A percentile compares a stretch with the other conserved stretches of the same genome.
Conservation (phyloP, 305 asterid genomes). For the Fraxinus platypoda region DNA sequence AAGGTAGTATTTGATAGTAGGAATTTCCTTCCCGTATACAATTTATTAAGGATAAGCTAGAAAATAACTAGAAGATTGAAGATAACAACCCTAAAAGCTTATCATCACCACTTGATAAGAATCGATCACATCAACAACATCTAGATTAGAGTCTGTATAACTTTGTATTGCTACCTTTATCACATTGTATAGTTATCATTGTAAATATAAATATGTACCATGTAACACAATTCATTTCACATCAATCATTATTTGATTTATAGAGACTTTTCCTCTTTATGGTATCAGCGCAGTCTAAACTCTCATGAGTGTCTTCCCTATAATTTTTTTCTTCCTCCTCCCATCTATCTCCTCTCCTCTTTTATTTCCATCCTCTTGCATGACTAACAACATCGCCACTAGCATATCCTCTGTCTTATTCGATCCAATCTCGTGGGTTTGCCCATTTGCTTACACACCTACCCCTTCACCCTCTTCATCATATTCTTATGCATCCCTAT, state of each 20-base stretch:
- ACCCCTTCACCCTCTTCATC: background rate
- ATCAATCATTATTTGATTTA: background rate
- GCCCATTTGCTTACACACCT: background rate
- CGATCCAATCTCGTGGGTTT: background rate
- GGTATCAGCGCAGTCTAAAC: background rate
- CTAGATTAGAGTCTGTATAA: background rate
- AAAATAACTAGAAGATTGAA: background rate
- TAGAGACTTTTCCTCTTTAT: background rate
- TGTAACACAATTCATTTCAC: background rate
- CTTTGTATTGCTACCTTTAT: background rate
- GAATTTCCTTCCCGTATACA: background rate
- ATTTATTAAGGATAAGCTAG: background rate
- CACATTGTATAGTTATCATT: background rate
- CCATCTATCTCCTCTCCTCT: background rate
- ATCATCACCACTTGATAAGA: background rate
- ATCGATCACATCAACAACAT: background rate
- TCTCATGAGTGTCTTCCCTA: background rate
- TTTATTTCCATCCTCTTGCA: background rate
- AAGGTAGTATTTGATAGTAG: background rate
- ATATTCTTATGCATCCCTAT: background rate
- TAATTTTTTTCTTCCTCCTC: background rate
- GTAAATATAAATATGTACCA: background rate
- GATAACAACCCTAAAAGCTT: background rate
- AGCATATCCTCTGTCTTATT: background rate
- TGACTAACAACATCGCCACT: background rate